Evolutionary conservation across 179 eudicot genomes (phyloP), one percentile per base, ranked within the genome.

Genomic region (Amaranthus tricolor): DNA sequence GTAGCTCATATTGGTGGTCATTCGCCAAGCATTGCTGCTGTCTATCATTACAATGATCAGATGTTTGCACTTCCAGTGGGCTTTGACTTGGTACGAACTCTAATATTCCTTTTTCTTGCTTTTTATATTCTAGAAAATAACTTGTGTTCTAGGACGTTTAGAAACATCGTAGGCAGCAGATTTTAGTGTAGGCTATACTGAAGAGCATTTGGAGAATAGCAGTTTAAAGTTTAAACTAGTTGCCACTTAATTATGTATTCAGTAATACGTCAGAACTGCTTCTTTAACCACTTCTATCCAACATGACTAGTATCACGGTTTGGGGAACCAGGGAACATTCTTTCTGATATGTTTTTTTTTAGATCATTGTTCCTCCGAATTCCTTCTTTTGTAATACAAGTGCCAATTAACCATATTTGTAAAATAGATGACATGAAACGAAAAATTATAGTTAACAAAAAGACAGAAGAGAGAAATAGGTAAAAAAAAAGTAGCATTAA

Each of bases 11-110:
- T 88, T 51, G 96, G 99, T 53, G 63, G 67, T 82, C 98, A 96
- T 83, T 91, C 97, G 69, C 99, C 98, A 47, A 96, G 82, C 81
- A 94, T 91, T 71, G 97, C 98, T 52, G 88, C 99, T 70, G 84
- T 93, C 45, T 96, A 93, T 78, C 90, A 69, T 66, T 73, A 88
- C 71, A 74, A 82, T 48, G 87, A 86, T 40, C 77, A 84, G 75
- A 74, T 83, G 17, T 93, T 93, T 71, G 74, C 87, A 50, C 89
- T 71, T 76, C 97, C 99, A 20, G 77, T 91, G 64, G 99, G 98
- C 72, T 96, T 81, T 83, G 99, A 96, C 85, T 85, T 96, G 92
- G 98, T 95, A 88, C 59, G 89, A 52, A 68, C 66, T 19, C 14
- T 16, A 16, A 60, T 20, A 10, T 20, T 44, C 40, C 16, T 48